phyloP scores from a whole-genome alignment of 345 rosid genomes.

The Cardamine occulta region DNA sequence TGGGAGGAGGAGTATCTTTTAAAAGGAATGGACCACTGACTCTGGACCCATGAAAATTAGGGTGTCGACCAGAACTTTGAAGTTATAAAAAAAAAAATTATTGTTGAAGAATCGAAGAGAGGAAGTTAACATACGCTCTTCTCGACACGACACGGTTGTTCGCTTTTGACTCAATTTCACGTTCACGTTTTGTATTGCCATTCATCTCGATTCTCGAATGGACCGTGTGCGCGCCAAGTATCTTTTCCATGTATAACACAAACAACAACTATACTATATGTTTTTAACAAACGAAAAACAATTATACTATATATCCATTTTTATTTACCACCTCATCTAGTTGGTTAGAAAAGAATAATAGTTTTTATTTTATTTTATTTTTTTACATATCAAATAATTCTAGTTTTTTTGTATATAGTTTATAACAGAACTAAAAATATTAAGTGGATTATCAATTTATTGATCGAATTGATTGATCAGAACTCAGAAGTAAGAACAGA shows the following conservation, averaged over 20 bases:
- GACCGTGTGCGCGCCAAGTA: not conserved
- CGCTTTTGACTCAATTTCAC: conserved; percentile 26
- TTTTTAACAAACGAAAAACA: not conserved
- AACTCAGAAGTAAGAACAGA: not conserved
- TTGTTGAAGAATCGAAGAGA: conserved; percentile 29
- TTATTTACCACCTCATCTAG: not conserved
- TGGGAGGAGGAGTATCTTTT: too few relatives aligned
- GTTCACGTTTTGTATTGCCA: conserved; percentile 6
- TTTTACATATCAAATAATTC: too few relatives aligned
- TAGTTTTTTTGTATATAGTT: not conserved
- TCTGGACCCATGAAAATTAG: too few relatives aligned
- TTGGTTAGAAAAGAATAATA: not conserved
- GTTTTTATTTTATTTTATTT: too few relatives aligned
- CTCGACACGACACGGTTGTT: conserved; percentile 31
- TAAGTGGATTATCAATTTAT: too few relatives aligned
- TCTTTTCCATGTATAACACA: not conserved
- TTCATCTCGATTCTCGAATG: not conserved
- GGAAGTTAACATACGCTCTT: conserved; percentile 2
- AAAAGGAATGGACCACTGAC: too few relatives aligned
- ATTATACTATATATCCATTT: not conserved
- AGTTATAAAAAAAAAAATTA: not conserved
- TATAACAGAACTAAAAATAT: not conserved
- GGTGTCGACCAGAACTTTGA: too few relatives aligned
- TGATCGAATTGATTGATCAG: not conserved
- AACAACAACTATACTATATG: not conserved